These are phyloP conservation scores for Saprolegnia parasitica DNA, from an alignment of 352 stramenopile genomes.

Conservation along the genomic window DNA sequence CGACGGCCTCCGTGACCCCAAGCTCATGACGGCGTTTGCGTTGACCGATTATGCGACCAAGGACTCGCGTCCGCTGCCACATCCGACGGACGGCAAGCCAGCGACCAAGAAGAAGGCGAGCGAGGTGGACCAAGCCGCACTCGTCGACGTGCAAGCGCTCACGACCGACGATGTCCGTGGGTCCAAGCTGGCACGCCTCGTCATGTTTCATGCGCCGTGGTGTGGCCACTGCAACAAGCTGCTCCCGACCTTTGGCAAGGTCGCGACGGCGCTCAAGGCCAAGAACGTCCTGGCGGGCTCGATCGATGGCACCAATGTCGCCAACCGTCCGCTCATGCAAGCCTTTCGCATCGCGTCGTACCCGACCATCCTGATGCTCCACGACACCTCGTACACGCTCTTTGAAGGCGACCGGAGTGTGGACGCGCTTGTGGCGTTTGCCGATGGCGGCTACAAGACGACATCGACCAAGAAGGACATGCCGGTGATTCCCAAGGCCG, in stretches of 20 bases:
- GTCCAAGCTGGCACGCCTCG: neutral
- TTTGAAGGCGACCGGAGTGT: slow-evolving; percentile 44
- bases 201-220: slow-evolving; percentile 5
- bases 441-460: slow-evolving; percentile 46
- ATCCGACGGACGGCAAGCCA: neutral
- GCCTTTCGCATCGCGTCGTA: neutral
- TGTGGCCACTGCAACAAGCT: slow-evolving; percentile 12
- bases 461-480: slow-evolving; percentile 25
- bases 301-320: slow-evolving; percentile 3
- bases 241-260: slow-evolving; percentile 5
- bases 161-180: too few relatives aligned
- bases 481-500: slow-evolving; percentile 6
- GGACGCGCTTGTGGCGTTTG: slow-evolving; percentile 54
- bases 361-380: neutral
- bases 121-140: too few relatives aligned
- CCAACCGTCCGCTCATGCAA: neutral
- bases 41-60: neutral
- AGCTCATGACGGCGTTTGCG: slow-evolving; percentile 10
- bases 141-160: too few relatives aligned
- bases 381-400: neutral
- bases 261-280: neutral
- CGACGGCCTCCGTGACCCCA: neutral
- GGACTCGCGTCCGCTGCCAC: neutral
- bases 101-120: too few relatives aligned
- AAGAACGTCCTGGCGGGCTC: neutral